Evolutionary conservation across 2,329 filamentous ascomycete species (phyloP), one percentile per base, ranked within the genome.

Genomic region (Fusarium oxysporum): DNA sequence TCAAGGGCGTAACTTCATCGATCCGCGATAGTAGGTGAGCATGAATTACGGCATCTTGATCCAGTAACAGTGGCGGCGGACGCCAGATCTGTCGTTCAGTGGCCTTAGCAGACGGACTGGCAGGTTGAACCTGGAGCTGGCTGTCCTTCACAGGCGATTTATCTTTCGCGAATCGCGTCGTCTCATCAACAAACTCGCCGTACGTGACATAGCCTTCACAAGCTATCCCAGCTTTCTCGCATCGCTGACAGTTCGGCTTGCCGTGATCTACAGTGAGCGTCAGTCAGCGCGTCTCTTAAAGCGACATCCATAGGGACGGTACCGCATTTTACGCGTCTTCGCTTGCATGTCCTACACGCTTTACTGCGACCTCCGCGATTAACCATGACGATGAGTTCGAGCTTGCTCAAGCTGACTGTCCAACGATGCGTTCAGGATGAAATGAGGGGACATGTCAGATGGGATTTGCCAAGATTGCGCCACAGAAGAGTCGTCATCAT

Each of bases 251-350:
- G 7, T 25, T 33, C 32, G 65, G 67, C 23, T 70, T 70, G n/a
- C 59, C 14, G 9, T 65, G 48, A 50, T 70, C 67, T 70, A 21
- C 14, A 28, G 9, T 19, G 6, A 8, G 28, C 1, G 28, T 70
- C 30, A 70, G 60, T 23, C 14, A n/a, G 23, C 33, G 8, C 5
- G n/a, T 12, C 6, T 12, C 33, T 21, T 2, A 3, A 21, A 11
- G 33, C 13, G 11, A n/a, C 30, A 30, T 13, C 5, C 19, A 8
- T 4, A 23, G 8, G 11, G 48, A 47, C 23, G 21, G 11, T 55
- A 70, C 67, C 66, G 53, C 67, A 70, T 55, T 70, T 70, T 11
- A 70, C 67, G 10, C 67, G 67, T 21, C 67, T 59, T 50, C 60
- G 67, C 47, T 60, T 70, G 67, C 67, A 70, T 1, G 67, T 70